Percentiles rank a stretch among this genome's conserved stretches.
Conservation (phyloP, 352 stramenopile species). For the Pythium insidiosum region DNA sequence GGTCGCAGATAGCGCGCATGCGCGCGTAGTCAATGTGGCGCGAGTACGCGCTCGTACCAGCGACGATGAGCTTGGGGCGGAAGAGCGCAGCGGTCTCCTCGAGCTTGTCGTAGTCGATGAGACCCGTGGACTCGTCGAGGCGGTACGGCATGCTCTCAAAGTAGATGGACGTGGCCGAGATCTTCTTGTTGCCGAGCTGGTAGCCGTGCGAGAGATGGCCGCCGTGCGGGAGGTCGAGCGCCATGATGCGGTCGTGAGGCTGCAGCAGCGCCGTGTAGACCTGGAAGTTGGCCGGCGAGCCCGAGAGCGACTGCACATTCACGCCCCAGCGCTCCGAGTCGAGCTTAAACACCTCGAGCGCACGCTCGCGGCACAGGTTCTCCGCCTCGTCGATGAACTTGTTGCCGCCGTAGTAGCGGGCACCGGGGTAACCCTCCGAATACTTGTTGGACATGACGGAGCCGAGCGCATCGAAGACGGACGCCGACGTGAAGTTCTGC, state of each 20-base stretch:
- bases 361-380: conserved; percentile 94
- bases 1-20: conserved; percentile 94
- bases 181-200: conserved; percentile 98
- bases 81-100: conserved; percentile 92
- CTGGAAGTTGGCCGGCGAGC: conserved; percentile 99
- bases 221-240: conserved; percentile 97
- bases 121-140: conserved; percentile 92
- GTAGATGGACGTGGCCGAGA: conserved; percentile 97
- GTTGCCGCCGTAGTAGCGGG: conserved; percentile 98
- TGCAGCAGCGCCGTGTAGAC: conserved; percentile 98
- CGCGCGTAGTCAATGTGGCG: conserved; percentile 98
- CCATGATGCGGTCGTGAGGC: conserved; percentile 98
- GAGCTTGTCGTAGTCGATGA: conserved; percentile 99
- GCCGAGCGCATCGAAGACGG: conserved; percentile 97
- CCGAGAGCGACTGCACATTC: conserved; percentile 97
- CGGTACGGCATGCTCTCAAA: conserved; percentile 99
- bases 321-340: conserved; percentile 94
- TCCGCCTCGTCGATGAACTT: conserved; percentile 99
- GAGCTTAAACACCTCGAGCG: conserved; percentile 96
- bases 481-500: conserved; percentile 96
- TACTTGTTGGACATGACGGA: conserved; percentile 99
- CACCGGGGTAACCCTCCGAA: conserved; percentile 95
- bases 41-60: conserved; percentile 97
- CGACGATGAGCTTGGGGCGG: conserved; percentile 97
- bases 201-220: conserved; percentile 99